A percentile compares a stretch with the other conserved stretches of the same genome.
Evolutionary conservation across 2,329 filamentous ascomycete species (phyloP).

Genomic region (Neonectria ditissima): DNA sequence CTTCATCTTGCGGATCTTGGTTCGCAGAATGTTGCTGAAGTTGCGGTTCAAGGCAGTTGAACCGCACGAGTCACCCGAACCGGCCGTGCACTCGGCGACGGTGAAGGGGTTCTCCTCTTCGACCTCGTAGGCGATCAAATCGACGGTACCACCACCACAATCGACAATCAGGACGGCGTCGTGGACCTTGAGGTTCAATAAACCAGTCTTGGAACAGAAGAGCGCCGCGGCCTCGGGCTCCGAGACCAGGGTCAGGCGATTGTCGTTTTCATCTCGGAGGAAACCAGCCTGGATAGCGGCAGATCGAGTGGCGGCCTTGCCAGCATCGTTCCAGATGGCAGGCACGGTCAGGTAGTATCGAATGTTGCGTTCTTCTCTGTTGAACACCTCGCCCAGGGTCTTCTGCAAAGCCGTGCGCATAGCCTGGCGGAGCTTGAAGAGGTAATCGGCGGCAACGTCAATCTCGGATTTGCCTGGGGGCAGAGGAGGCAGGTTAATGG

Average conservation of each 20-base stretch:
- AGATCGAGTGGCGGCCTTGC: conserved; percentile 94
- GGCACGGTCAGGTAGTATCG: conserved; percentile 98
- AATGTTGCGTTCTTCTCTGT: conserved; percentile 97
- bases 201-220: conserved; percentile 96
- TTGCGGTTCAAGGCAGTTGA: conserved; percentile 98
- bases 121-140: conserved; percentile 98
- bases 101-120: conserved; percentile 98
- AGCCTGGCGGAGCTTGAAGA: conserved; percentile 96
- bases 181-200: conserved; percentile 97
- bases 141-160: conserved; percentile 97
- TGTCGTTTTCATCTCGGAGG: conserved; percentile 96
- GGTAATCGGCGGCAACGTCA: conserved; percentile 98
- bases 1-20: conserved; percentile 99
- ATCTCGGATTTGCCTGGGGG: conserved; percentile 98
- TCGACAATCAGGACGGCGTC: conserved; percentile 98
- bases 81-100: conserved; percentile 95
- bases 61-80: conserved; percentile 96
- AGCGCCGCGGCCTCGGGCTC: conserved; percentile 97
- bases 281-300: conserved; percentile 98
- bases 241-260: conserved; percentile 91
- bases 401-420: conserved; percentile 97
- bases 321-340: conserved; percentile 99
- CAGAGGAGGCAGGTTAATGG: conserved; percentile 97
- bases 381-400: conserved; percentile 96
- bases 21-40: conserved; percentile 96